Conservation (phyloP, 106 monocot genomes). For the Narthecium ossifragum region DNA sequence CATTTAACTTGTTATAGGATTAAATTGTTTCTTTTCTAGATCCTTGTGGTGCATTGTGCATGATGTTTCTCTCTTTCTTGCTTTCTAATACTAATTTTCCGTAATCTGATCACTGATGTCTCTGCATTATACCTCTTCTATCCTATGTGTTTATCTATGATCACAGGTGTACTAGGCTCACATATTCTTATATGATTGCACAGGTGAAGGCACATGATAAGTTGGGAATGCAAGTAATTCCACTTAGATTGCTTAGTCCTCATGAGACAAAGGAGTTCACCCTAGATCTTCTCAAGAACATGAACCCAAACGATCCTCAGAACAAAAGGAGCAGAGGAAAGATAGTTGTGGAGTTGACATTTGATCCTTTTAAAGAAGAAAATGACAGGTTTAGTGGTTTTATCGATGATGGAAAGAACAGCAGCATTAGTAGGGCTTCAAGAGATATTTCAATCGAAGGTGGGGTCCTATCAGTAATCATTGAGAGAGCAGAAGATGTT, state of each 20-base stretch:
- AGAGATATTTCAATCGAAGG: constrained; percentile 12
- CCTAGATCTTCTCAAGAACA: constrained; percentile 76
- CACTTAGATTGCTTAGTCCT: constrained; percentile 56
- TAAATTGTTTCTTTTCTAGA: too few species aligned
- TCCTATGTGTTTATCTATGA: too few species aligned
- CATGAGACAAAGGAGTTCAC: constrained; percentile 60
- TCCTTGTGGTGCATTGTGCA: too few species aligned
- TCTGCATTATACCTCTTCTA: too few species aligned
- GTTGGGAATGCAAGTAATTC: constrained; percentile 85
- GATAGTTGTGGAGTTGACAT: constrained; percentile 65
- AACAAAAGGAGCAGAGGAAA: constrained; percentile 77
- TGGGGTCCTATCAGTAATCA: constrained; percentile 54
- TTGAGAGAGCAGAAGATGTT: constrained; percentile 66
- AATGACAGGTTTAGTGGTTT: constrained; percentile 15
- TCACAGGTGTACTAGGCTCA: too few species aligned
- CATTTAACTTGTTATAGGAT: too few species aligned
- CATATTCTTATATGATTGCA: constrained; percentile 8
- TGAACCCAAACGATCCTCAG: constrained; percentile 82
- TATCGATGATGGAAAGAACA: constrained; percentile 23
- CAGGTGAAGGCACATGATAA: constrained; percentile 90
- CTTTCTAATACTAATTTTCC: too few species aligned
- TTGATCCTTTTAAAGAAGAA: constrained; percentile 75
- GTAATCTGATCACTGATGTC: too few species aligned
- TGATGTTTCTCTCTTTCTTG: too few species aligned
- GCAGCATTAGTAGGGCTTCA: constrained; percentile 8